Percentiles rank a stretch among this genome's conserved stretches.
phyloP scores from a whole-genome alignment of 495 filamentous ascomycete genomes.

The Lophiotrema nucula region DNA sequence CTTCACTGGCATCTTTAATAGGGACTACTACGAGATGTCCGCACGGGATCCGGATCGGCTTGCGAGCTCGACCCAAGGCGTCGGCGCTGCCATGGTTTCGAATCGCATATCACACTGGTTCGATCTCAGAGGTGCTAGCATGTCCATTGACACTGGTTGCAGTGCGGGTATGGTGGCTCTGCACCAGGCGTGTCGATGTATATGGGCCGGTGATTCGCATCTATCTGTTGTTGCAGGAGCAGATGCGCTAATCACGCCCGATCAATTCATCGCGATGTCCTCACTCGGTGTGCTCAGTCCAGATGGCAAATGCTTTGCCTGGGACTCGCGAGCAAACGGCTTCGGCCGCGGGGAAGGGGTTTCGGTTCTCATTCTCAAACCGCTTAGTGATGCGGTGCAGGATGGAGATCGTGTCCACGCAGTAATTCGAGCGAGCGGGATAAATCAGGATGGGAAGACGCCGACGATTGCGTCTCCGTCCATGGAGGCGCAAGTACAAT shows the following conservation, averaged over 20 bases:
- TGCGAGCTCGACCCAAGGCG: not conserved
- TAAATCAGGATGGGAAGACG: slow-evolving; percentile 50
- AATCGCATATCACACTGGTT: slow-evolving; percentile 23
- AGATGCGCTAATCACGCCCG: slow-evolving; percentile 10
- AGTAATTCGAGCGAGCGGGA: slow-evolving; percentile 45
- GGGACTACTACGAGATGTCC: slow-evolving; percentile 9
- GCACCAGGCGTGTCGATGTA: slow-evolving; percentile 5
- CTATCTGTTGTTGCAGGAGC: slow-evolving; percentile 11
- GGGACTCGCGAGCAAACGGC: slow-evolving; percentile 44
- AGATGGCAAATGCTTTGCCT: slow-evolving; percentile 29
- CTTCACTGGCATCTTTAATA: slow-evolving; percentile 13
- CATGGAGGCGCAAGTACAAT: slow-evolving; percentile 3
- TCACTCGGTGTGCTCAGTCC: not conserved
- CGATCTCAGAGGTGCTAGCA: slow-evolving; percentile 15
- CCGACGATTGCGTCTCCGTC: slow-evolving; percentile 31
- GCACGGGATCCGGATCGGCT: not conserved
- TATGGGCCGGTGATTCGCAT: slow-evolving; percentile 1
- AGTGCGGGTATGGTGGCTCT: slow-evolving; percentile 9
- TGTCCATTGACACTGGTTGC: slow-evolving; percentile 27
- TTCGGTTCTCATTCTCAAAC: slow-evolving; percentile 41
- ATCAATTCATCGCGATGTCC: slow-evolving; percentile 4
- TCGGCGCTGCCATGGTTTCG: not conserved
- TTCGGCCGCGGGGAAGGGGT: slow-evolving; percentile 51
- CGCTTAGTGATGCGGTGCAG: slow-evolving; percentile 26
- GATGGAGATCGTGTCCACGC: slow-evolving; percentile 45